Conservation (phyloP, 441 rosid species). For the Euphorbia celastroides region DNA sequence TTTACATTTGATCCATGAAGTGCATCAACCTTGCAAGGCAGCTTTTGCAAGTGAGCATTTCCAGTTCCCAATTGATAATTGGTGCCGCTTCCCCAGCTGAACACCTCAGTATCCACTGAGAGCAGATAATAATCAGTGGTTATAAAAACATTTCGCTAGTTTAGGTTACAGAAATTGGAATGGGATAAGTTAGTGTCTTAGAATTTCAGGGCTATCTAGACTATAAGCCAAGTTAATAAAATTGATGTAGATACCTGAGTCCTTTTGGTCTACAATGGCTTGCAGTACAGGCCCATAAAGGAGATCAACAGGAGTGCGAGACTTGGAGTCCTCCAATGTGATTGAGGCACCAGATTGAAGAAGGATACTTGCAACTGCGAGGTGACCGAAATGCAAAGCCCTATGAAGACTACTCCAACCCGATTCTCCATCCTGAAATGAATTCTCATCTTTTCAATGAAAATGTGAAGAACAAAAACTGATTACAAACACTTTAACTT, state of each 20-base stretch:
- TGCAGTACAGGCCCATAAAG: constrained; percentile 88
- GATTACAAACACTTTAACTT: not conserved
- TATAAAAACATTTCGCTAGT: not conserved
- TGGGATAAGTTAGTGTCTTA: too few species aligned
- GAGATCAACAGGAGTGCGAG: constrained; percentile 74
- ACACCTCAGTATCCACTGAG: constrained; percentile 77
- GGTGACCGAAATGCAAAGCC: constrained; percentile 98
- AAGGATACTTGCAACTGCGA: constrained; percentile 85
- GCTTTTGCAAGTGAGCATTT: constrained; percentile 78
- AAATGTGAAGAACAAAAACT: not conserved
- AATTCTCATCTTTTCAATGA: constrained; percentile 9
- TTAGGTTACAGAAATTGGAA: too few species aligned
- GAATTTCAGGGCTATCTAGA: too few species aligned
- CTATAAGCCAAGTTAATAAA: too few species aligned
- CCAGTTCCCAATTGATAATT: constrained; percentile 99
- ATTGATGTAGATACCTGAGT: constrained; percentile 47
- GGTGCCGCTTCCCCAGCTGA: constrained; percentile 98
- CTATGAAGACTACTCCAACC: constrained; percentile 99
- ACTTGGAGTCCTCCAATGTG: constrained; percentile 68
- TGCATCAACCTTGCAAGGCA: constrained; percentile 91
- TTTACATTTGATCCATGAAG: constrained; percentile 66
- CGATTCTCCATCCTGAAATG: constrained; percentile 95
- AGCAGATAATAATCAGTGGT: constrained; percentile 19
- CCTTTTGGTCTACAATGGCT: constrained; percentile 43
- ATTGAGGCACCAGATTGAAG: constrained; percentile 79